A percentile compares a stretch with the other conserved stretches of the same genome.
These are phyloP conservation scores for Citrus glauca DNA, from an alignment of 345 rosid genomes.

Conservation along the genomic window DNA sequence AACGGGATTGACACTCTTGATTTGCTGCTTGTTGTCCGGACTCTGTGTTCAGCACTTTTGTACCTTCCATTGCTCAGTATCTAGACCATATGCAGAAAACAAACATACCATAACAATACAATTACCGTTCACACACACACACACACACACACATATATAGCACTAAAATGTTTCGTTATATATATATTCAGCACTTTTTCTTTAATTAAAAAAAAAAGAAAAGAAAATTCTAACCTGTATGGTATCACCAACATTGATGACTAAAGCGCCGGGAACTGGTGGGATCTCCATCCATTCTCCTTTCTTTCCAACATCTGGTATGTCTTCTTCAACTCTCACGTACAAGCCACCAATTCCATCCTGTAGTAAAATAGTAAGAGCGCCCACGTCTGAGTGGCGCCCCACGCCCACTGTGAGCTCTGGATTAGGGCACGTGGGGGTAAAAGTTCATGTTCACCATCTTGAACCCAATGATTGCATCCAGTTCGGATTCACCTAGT, in stretches of 20 bases:
- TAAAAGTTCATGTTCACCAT: conserved; percentile 60
- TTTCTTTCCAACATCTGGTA: background rate
- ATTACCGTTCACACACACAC: too few relatives aligned
- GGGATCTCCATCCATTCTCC: conserved; percentile 18
- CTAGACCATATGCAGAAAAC: conserved; percentile 13
- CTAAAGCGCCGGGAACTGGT: conserved; percentile 9
- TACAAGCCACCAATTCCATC: conserved; percentile 65
- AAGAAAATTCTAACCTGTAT: background rate
- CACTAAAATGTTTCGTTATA: too few relatives aligned
- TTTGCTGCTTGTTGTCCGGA: conserved; percentile 35
- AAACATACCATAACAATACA: background rate
- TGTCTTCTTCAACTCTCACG: conserved; percentile 36
- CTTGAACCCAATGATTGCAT: conserved; percentile 36
- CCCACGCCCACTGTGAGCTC: conserved; percentile 59
- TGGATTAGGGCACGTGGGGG: conserved; percentile 44
- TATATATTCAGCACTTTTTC: too few relatives aligned
- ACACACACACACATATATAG: too few relatives aligned
- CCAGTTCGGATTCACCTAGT: conserved; percentile 30
- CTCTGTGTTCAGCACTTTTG: conserved; percentile 59
- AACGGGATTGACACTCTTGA: conserved; percentile 60
- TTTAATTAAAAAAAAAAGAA: background rate
- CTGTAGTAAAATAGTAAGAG: conserved; percentile 49
- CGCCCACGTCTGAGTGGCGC: conserved; percentile 63
- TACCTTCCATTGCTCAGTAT: conserved; percentile 57
- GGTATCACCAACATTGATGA: conserved; percentile 19